Percentiles rank a stretch among this genome's conserved stretches.
These are phyloP conservation scores for Suillus hirtellus DNA, from an alignment of 768 basidiomycete genomes.

Conservation along the genomic window DNA sequence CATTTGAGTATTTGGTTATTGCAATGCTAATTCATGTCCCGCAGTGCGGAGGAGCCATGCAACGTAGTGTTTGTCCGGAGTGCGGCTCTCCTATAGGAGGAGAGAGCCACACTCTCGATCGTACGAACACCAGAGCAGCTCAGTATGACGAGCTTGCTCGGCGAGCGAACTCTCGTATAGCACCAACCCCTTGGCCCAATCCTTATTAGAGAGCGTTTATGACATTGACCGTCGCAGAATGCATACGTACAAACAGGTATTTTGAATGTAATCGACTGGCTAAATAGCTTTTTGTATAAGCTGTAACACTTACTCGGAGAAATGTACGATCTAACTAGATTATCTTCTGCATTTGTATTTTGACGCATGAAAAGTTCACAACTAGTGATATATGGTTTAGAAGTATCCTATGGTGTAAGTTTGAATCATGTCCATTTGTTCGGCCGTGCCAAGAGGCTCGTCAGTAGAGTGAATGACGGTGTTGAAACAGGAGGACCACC, in stretches of 20 bases:
- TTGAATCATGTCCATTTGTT: not conserved
- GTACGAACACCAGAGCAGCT: conserved; percentile 43
- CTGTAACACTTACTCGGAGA: not conserved
- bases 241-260: not conserved
- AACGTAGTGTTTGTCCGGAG: conserved; percentile 52
- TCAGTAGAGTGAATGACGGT: not conserved
- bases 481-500: not conserved
- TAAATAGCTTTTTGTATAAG: not conserved
- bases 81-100: conserved; percentile 59
- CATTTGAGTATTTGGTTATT: not conserved
- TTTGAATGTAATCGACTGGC: not conserved
- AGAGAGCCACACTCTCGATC: conserved; percentile 37
- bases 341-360: not conserved
- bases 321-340: not conserved
- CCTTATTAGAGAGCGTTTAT: conserved; percentile 7
- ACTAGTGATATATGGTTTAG: not conserved
- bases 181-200: conserved; percentile 30
- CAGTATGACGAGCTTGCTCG: conserved; percentile 50
- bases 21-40: conserved; percentile 5
- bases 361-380: not conserved
- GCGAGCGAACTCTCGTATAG: conserved; percentile 25
- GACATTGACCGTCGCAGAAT: not conserved
- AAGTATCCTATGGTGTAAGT: not conserved
- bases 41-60: conserved; percentile 61
- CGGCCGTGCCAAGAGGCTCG: not conserved